Percentiles rank a stretch among this genome's conserved stretches.
Conservation (phyloP, 2,329 filamentous ascomycete species). For the Verticillium tricorpus region DNA sequence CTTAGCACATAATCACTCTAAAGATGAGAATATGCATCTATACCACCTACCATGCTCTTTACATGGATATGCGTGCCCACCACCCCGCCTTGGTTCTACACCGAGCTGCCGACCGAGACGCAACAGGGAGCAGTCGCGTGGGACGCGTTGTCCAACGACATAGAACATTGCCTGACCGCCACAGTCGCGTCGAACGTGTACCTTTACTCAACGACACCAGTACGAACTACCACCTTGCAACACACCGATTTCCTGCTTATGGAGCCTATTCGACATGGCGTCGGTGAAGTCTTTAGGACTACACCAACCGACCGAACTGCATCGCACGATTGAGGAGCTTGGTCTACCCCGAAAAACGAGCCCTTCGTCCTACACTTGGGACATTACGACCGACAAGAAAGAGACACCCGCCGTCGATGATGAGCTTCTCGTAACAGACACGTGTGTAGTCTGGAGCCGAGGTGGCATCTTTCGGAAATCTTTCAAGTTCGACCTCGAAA, state of each 20-base stretch:
- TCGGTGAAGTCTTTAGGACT: conserved; percentile 85
- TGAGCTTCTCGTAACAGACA: conserved; percentile 71
- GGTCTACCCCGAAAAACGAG: conserved; percentile 66
- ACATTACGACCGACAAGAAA: conserved; percentile 45
- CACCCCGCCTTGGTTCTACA: background rate
- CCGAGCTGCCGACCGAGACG: background rate
- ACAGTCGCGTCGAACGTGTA: too few relatives aligned
- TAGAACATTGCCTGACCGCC: too few relatives aligned
- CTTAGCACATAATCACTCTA: too few relatives aligned
- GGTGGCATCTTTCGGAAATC: conserved; percentile 79
- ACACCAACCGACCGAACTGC: conserved; percentile 80
- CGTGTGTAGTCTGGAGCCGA: conserved; percentile 83
- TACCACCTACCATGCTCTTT: too few relatives aligned
- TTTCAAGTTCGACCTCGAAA: conserved; percentile 82
- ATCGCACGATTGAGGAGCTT: conserved; percentile 76
- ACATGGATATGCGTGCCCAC: background rate
- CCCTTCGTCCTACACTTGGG: conserved; percentile 69
- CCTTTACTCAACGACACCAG: too few relatives aligned
- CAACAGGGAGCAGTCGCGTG: background rate
- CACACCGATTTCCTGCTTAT: conserved; percentile 6
- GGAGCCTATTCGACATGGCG: conserved; percentile 60
- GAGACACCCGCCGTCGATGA: conserved; percentile 55
- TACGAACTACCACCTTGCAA: too few relatives aligned
- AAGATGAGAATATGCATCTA: too few relatives aligned
- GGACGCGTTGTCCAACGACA: background rate